Evolutionary conservation across 2,329 filamentous ascomycete species (phyloP).

Genomic region (Aspergillus floridensis): DNA sequence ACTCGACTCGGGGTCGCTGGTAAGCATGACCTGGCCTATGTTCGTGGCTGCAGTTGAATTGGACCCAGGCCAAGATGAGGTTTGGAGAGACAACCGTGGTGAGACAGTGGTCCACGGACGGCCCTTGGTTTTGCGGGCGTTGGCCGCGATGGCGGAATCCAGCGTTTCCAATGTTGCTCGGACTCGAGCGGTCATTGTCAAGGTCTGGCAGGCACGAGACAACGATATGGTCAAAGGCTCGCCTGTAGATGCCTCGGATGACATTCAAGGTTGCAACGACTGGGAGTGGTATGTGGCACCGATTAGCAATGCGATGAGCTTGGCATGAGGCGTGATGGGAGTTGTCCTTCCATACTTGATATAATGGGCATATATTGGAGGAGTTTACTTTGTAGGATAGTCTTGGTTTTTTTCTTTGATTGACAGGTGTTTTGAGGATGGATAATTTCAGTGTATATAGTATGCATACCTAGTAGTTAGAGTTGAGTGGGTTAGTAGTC

Average conservation of each 20-base stretch:
- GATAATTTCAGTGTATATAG: neutral
- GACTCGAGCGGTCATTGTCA: conserved; percentile 48
- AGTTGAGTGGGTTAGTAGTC: no score
- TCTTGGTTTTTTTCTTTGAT: neutral
- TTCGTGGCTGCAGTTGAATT: conserved; percentile 48
- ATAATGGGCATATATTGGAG: neutral
- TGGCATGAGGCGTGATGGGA: conserved; percentile 30
- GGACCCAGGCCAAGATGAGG: conserved; percentile 37
- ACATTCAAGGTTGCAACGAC: conserved; percentile 33
- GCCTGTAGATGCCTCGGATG: conserved; percentile 13
- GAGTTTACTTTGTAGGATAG: neutral
- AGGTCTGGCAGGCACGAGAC: conserved; percentile 49
- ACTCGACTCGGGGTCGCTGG: conserved; percentile 31
- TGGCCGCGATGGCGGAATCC: conserved; percentile 42
- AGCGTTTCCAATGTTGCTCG: conserved; percentile 46
- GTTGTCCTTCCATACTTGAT: no score
- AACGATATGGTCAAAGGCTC: conserved; percentile 28
- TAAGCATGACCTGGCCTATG: conserved; percentile 44
- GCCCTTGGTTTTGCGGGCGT: conserved; percentile 39
- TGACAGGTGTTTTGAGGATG: neutral
- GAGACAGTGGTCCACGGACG: conserved; percentile 31
- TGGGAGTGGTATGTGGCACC: conserved; percentile 46
- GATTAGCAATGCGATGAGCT: conserved; percentile 42
- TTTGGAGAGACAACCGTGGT: conserved; percentile 27
- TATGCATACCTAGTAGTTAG: neutral